These are phyloP conservation scores for Quercus phellos DNA, from an alignment of 331 rosid genomes.

Conservation along the genomic window DNA sequence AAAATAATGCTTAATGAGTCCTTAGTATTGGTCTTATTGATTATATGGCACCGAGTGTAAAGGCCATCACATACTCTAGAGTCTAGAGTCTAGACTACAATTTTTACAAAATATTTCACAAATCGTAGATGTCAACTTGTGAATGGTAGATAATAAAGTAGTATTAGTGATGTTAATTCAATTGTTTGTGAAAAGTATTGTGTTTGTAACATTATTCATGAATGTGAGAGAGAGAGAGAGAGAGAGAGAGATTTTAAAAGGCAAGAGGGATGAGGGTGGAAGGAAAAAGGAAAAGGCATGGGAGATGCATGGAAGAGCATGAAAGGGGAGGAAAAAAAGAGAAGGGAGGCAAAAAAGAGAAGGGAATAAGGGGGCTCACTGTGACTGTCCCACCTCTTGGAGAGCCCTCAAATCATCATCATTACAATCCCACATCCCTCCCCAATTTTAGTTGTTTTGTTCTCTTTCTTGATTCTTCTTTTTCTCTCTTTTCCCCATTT, in stretches of 20 bases:
- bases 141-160: not conserved
- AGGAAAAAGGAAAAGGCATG: not conserved
- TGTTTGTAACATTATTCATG: too few relatives aligned
- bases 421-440: conserved; percentile 30
- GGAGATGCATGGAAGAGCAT: not conserved
- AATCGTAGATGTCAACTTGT: too few relatives aligned
- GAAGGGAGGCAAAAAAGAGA: conserved; percentile 17
- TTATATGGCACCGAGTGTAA: too few relatives aligned
- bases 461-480: conserved; percentile 1
- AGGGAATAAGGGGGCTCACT: conserved; percentile 2
- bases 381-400: conserved; percentile 45
- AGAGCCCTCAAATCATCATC: conserved; percentile 38
- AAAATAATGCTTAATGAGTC: too few relatives aligned
- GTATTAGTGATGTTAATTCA: not conserved
- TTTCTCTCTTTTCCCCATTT: not conserved
- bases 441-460: not conserved
- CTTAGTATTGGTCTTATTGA: too few relatives aligned
- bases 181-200: too few relatives aligned
- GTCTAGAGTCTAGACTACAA: too few relatives aligned
- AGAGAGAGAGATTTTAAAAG: not conserved
- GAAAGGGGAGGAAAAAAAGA: conserved; percentile 14
- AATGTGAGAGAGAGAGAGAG: conserved; percentile 5
- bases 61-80: too few relatives aligned
- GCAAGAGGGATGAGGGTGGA: not conserved
- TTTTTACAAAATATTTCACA: too few relatives aligned